Conservation (phyloP, 805 yeast species). For the Grigorovia jiainica region DNA sequence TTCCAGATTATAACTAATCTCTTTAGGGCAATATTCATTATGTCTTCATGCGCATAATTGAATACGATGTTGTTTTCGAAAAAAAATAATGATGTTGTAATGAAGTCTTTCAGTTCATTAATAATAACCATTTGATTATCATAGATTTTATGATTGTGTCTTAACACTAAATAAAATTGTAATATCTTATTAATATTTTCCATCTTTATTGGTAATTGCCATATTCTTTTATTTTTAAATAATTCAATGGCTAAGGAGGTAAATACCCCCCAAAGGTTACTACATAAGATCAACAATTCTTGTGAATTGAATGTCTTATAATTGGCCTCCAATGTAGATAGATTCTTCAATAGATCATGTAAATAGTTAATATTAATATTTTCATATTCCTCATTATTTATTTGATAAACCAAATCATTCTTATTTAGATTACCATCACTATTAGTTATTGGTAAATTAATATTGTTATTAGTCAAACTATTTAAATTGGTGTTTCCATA, state of each 20-base stretch:
- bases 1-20: constrained; percentile 44
- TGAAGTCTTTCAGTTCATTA: constrained; percentile 23
- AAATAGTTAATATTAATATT: constrained; percentile 15
- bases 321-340: constrained; percentile 25
- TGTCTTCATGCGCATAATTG: constrained; percentile 25
- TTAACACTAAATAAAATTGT: constrained; percentile 21
- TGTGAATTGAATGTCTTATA: constrained; percentile 21
- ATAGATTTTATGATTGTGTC: constrained; percentile 21
- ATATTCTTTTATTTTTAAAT: constrained; percentile 22
- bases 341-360: constrained; percentile 25
- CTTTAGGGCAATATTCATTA: constrained; percentile 29
- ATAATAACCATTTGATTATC: constrained; percentile 18
- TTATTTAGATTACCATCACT: background rate
- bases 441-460: constrained; percentile 4
- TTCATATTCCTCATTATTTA: constrained; percentile 12
- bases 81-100: constrained; percentile 30
- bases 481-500: background rate
- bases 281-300: constrained; percentile 22
- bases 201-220: constrained; percentile 27
- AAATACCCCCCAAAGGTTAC: constrained; percentile 27
- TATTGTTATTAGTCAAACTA: background rate
- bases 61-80: constrained; percentile 31
- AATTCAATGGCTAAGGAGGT: constrained; percentile 22
- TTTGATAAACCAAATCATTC: constrained; percentile 2
- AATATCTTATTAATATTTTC: constrained; percentile 22